Evolutionary conservation across 441 rosid species (phyloP), one percentile per base, ranked within the genome.

Genomic region (Dalechampia spathulata): DNA sequence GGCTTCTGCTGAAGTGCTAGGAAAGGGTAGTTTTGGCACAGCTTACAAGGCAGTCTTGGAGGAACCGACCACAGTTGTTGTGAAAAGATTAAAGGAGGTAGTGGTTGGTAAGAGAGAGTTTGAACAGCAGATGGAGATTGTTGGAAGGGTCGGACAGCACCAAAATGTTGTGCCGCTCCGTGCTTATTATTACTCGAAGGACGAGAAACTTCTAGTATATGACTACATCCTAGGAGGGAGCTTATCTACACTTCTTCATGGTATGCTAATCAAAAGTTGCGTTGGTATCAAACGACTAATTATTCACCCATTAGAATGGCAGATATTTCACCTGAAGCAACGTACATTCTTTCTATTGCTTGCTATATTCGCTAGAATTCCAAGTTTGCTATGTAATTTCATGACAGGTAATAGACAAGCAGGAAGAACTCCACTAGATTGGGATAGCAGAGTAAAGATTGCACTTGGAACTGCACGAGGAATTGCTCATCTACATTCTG

Each of bases 1-100:
- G 65, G 98, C 98, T 28, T 92, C 98, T 0, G 98, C 98, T 5
- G 98, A 92, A 64, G 98, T 92, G 30, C 71, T 92, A 65, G 98
- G 98, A 5, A 92, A 89, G 58, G 98, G 98, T 45, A 92, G 83
- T 25, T 86, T 80, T 1, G 98, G 98, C 19, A 89, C 96, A 7
- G 80, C 96, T 21, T 92, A 92, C 67, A 91, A 88, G 66, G 98
- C 96, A 0, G 87, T 82, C 53, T 61, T 91, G 45, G 98, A 91
- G 59, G 86, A 83, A 43, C 93, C 91, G 26, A 86, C 87, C 2
- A 78, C 93, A n/a, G 95, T 92, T 48, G 96, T 85, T 3, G 98
- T 92, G 56, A 92, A 92, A 69, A 66, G 96, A 61, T 67, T 92
- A 57, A 92, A 80, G 61, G 96, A 92, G 67, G 96, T 88, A 4